A percentile compares a stretch with the other conserved stretches of the same genome.
Conservation (phyloP, 176 grass and related monocot species). For the Phyllostachys edulis region DNA sequence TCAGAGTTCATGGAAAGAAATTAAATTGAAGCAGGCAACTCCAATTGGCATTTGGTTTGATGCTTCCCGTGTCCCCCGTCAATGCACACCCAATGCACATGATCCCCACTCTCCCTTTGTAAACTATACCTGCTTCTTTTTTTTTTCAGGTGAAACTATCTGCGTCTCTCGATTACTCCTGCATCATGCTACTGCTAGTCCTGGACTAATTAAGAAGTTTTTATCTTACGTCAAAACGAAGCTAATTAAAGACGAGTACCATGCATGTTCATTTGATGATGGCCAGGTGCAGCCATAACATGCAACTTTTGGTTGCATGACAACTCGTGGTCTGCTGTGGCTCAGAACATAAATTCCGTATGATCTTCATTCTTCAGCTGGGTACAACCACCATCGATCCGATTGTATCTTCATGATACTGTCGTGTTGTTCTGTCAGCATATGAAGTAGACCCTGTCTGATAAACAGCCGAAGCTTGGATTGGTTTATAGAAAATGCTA, state of each 20-base stretch:
- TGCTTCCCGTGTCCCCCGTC: no score
- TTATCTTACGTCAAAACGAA: neutral
- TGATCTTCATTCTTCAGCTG: slow-evolving; percentile 7
- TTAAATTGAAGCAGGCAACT: no score
- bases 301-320: neutral
- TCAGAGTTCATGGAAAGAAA: no score
- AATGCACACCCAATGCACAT: no score
- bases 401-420: neutral
- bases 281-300: neutral
- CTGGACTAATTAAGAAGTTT: neutral
- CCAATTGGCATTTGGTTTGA: no score
- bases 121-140: no score
- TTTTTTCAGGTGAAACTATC: no score
- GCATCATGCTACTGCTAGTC: neutral
- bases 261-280: neutral
- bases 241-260: neutral
- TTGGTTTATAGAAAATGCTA: neutral
- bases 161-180: no score
- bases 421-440: neutral
- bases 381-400: slow-evolving; percentile 18
- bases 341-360: neutral
- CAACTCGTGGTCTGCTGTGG: neutral
- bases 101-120: no score
- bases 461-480: neutral
- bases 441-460: neutral